A percentile compares a stretch with the other conserved stretches of the same genome.
These are phyloP conservation scores for Magnaporthiopsis poae DNA, from an alignment of 2,329 filamentous ascomycete genomes.

Conservation along the genomic window DNA sequence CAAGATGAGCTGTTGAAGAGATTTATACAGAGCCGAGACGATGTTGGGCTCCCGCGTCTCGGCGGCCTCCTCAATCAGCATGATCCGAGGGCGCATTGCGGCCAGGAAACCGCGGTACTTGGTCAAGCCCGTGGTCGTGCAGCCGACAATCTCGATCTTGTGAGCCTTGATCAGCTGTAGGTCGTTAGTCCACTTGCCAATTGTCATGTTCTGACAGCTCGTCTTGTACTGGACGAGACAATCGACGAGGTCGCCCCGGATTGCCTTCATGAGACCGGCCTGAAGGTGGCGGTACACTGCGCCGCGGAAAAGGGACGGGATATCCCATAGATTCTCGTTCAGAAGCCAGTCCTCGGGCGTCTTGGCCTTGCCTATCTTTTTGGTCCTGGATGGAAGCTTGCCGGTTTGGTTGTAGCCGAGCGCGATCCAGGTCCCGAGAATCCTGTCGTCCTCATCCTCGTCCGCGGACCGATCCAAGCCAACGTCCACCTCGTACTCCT, in stretches of 20 bases:
- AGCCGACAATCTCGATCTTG: slow-evolving; percentile 44
- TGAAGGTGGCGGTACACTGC: slow-evolving; percentile 59
- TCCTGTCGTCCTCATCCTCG: slow-evolving; percentile 25
- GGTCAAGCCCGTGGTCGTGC: slow-evolving; percentile 69
- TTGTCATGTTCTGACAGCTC: slow-evolving; percentile 39
- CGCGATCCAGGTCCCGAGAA: slow-evolving; percentile 34
- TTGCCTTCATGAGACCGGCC: slow-evolving; percentile 36
- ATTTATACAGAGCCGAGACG: slow-evolving; percentile 39
- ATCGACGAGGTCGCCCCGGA: slow-evolving; percentile 34
- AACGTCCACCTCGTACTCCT: slow-evolving; percentile 37
- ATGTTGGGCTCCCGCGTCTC: slow-evolving; percentile 61
- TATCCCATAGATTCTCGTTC: slow-evolving; percentile 47
- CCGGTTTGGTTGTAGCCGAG: slow-evolving; percentile 33
- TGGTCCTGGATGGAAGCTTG: slow-evolving; percentile 15
- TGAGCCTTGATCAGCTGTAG: slow-evolving; percentile 28
- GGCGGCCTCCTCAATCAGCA: slow-evolving; percentile 72
- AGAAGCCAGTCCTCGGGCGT: slow-evolving; percentile 10
- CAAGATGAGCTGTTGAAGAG: slow-evolving; percentile 43
- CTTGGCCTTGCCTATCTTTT: slow-evolving; percentile 12
- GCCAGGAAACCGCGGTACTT: slow-evolving; percentile 67
- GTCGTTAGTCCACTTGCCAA: slow-evolving; percentile 50
- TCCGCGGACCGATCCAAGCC: slow-evolving; percentile 26
- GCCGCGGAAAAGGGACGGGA: slow-evolving; percentile 47
- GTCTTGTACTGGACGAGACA: not conserved
- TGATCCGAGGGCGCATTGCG: slow-evolving; percentile 53